A percentile compares a stretch with the other conserved stretches of the same genome.
These are phyloP conservation scores for Nemania serpens DNA, from an alignment of 2,329 filamentous ascomycete genomes.

Conservation along the genomic window DNA sequence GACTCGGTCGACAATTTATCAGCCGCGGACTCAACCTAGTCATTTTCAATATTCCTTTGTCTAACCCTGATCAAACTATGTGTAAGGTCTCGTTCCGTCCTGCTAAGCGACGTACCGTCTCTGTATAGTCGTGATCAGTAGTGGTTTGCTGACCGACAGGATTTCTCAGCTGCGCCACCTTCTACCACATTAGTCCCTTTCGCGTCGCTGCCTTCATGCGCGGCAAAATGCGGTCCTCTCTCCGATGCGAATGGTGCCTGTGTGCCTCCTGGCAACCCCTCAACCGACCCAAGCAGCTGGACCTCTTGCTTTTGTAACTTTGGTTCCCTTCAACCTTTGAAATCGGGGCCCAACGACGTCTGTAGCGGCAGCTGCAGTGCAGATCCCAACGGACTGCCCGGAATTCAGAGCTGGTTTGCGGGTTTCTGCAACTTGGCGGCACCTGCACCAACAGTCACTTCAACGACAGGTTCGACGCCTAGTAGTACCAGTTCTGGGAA, in stretches of 20 bases:
- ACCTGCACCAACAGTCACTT: slow-evolving; percentile 40
- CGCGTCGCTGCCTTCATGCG: slow-evolving; percentile 65
- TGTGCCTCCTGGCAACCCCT: slow-evolving; percentile 60
- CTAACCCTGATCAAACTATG: slow-evolving; percentile 9
- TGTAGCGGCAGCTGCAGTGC: slow-evolving; percentile 65
- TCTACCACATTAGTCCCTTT: slow-evolving; percentile 62
- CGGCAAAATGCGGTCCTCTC: slow-evolving; percentile 61
- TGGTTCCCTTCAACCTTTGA: slow-evolving; percentile 61
- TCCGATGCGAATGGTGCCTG: slow-evolving; percentile 75
- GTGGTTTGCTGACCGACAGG: slow-evolving; percentile 5
- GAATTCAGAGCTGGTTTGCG: slow-evolving; percentile 73
- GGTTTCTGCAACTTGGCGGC: slow-evolving; percentile 62
- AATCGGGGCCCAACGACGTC: slow-evolving; percentile 59
- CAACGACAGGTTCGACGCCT: slow-evolving; percentile 35
- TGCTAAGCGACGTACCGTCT: neutral
- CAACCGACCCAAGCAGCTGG: slow-evolving; percentile 58
- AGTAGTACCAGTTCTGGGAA: slow-evolving; percentile 34
- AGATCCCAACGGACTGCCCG: slow-evolving; percentile 53
- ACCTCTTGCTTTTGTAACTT: slow-evolving; percentile 76
- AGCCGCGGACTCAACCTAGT: neutral
- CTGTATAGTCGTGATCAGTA: neutral
- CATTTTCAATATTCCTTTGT: neutral
- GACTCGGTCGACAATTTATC: neutral
- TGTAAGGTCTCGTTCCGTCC: slow-evolving; percentile 7
- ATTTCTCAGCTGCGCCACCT: slow-evolving; percentile 23